A percentile compares a stretch with the other conserved stretches of the same genome.
phyloP scores from a whole-genome alignment of 208 protist genomes.

The Leishmania turanica region DNA sequence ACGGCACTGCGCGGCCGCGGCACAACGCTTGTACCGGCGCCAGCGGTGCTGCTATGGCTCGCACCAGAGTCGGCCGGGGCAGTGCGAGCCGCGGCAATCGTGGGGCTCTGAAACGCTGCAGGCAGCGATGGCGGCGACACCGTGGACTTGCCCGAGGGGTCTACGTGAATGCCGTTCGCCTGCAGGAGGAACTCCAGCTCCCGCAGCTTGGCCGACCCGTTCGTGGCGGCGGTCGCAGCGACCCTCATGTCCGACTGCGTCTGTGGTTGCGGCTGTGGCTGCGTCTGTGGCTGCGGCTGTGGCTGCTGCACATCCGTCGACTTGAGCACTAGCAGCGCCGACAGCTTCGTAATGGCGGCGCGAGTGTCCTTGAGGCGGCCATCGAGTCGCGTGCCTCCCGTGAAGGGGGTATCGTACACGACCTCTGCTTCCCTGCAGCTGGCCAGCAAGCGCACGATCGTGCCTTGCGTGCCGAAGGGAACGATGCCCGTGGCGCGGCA shows the following conservation, averaged over 20 bases:
- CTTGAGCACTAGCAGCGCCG: slow-evolving; percentile 70
- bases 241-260: slow-evolving; percentile 34
- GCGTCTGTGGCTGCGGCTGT: slow-evolving; percentile 32
- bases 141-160: background rate
- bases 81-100: background rate
- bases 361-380: slow-evolving; percentile 70
- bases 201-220: slow-evolving; percentile 29
- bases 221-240: slow-evolving; percentile 9
- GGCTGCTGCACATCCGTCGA: slow-evolving; percentile 9
- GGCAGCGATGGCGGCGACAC: slow-evolving; percentile 17
- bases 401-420: slow-evolving; percentile 87
- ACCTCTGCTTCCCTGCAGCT: slow-evolving; percentile 83
- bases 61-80: background rate
- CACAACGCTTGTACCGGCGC: slow-evolving; percentile 22
- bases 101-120: background rate
- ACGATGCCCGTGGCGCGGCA: slow-evolving; percentile 73
- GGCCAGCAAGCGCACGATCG: slow-evolving; percentile 83
- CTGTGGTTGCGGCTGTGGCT: slow-evolving; percentile 29
- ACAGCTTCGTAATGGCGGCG: slow-evolving; percentile 73
- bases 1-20: slow-evolving; percentile 57
- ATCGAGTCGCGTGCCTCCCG: slow-evolving; percentile 73
- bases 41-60: slow-evolving; percentile 4
- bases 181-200: slow-evolving; percentile 38
- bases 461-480: slow-evolving; percentile 83
- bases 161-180: slow-evolving; percentile 28